These are phyloP conservation scores for Termitomyces sp. DNA, from an alignment of 1,284 basidiomycete species.

Conservation along the genomic window DNA sequence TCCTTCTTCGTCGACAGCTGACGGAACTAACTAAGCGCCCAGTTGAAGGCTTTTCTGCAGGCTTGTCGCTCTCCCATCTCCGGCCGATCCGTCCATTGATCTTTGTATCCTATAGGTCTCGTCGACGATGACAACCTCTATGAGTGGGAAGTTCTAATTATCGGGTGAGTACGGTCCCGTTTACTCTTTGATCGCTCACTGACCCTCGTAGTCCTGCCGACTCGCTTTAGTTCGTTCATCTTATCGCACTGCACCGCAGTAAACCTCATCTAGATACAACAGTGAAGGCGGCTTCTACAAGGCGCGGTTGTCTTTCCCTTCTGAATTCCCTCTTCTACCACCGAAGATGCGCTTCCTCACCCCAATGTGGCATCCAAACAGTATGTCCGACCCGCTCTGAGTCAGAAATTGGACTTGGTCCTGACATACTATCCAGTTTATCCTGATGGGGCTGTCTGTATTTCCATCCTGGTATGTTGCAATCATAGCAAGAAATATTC, in stretches of 20 bases:
- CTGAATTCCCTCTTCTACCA: slow-evolving; percentile 87
- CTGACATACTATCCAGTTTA: slow-evolving; percentile 61
- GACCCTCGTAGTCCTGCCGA: slow-evolving; percentile 65
- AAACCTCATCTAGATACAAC: slow-evolving; percentile 4
- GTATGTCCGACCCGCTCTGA: slow-evolving; percentile 41
- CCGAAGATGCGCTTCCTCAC: slow-evolving; percentile 96
- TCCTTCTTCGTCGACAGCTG: slow-evolving; percentile 78
- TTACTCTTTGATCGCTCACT: slow-evolving; percentile 19
- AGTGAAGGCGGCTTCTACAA: slow-evolving; percentile 94
- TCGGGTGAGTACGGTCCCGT: slow-evolving; percentile 62
- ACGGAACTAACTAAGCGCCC: slow-evolving; percentile 85
- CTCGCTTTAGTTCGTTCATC: slow-evolving; percentile 72
- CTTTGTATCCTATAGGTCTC: slow-evolving; percentile 52
- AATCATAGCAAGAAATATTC: background rate
- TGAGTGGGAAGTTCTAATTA: slow-evolving; percentile 92
- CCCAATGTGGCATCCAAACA: slow-evolving; percentile 99
- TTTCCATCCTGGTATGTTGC: slow-evolving; percentile 83
- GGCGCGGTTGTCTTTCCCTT: slow-evolving; percentile 82
- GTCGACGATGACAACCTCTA: slow-evolving; percentile 90
- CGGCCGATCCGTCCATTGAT: slow-evolving; percentile 20
- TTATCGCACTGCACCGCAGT: too few relatives aligned
- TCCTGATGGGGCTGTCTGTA: slow-evolving; percentile 84
- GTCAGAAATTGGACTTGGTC: background rate
- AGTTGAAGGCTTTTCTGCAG: slow-evolving; percentile 92
- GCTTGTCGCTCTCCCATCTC: slow-evolving; percentile 33